These are phyloP conservation scores for Cyclocybe cylindracea DNA, from an alignment of 768 basidiomycete genomes.

Conservation along the genomic window DNA sequence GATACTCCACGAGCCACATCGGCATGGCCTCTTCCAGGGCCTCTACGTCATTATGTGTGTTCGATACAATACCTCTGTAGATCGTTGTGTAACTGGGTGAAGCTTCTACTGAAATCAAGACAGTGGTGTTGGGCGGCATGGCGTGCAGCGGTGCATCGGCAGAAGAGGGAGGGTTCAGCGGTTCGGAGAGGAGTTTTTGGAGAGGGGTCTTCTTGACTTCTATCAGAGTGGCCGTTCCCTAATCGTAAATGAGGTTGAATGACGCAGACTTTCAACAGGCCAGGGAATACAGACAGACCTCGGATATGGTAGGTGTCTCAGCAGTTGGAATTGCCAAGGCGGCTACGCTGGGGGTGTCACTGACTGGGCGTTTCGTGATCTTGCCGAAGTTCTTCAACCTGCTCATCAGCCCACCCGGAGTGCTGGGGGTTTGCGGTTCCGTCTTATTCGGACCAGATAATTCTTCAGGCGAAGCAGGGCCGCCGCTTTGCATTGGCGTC, in stretches of 20 bases:
- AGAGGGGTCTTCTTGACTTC: constrained; percentile 46
- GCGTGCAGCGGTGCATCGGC: constrained; percentile 70
- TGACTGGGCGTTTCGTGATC: constrained; percentile 38
- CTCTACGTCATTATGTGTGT: constrained; percentile 39
- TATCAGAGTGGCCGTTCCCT: constrained; percentile 17
- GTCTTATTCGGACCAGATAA: constrained; percentile 41
- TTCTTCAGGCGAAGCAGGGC: constrained; percentile 45
- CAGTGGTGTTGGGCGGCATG: constrained; percentile 57
- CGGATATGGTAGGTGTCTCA: constrained; percentile 22
- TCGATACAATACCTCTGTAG: constrained; percentile 73
- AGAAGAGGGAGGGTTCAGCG: constrained; percentile 66
- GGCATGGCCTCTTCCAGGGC: constrained; percentile 79
- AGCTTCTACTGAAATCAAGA: constrained; percentile 84
- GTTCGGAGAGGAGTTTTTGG: constrained; percentile 54
- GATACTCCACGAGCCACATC: constrained; percentile 85
- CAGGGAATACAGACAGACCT: constrained; percentile 22
- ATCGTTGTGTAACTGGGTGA: constrained; percentile 72
- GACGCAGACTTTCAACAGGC: neutral
- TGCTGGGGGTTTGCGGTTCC: constrained; percentile 46
- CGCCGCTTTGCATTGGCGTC: constrained; percentile 40
- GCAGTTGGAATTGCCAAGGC: constrained; percentile 24
- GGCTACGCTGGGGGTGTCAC: constrained; percentile 31
- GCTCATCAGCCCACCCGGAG: constrained; percentile 74
- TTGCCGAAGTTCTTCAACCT: constrained; percentile 73
- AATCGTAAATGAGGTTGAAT: constrained; percentile 2